These are phyloP conservation scores for Fragaria ananassa DNA, from an alignment of 306 rosid genomes.

Conservation along the genomic window DNA sequence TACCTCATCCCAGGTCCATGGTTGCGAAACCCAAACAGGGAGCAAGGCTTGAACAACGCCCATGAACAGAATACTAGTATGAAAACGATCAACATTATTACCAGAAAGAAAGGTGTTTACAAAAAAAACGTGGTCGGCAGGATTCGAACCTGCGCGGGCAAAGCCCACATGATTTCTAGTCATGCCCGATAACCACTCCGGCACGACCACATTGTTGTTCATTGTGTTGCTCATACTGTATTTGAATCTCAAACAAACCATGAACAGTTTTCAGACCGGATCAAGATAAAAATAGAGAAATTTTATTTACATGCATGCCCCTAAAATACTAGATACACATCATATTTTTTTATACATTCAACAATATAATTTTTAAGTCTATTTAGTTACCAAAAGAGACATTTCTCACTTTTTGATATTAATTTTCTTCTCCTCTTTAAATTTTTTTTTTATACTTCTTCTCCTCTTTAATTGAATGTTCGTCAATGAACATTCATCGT, in stretches of 20 bases:
- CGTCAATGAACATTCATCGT: no score
- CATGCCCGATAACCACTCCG: constrained; percentile 72
- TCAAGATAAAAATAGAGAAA: not conserved
- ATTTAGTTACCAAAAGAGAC: no score
- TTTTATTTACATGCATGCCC: no score
- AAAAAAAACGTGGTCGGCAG: constrained; percentile 42
- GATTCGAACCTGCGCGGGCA: constrained; percentile 76
- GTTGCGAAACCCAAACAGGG: not conserved
- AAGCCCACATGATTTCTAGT: constrained; percentile 71
- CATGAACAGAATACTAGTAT: not conserved
- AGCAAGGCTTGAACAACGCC: not conserved
- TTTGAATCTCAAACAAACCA: not conserved
- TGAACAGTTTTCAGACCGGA: not conserved
- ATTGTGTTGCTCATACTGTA: accelerated
- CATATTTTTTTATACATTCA: no score
- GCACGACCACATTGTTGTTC: constrained; percentile 20
- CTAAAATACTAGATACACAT: no score
- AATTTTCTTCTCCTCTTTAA: no score
- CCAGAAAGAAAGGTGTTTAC: not conserved
- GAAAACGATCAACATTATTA: no score
- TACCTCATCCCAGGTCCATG: not conserved
- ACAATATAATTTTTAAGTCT: no score
- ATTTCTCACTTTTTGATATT: no score
- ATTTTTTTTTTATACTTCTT: no score
- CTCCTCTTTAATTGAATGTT: no score